These are phyloP conservation scores for Podosphaera aphanis DNA, from an alignment of 2,329 filamentous ascomycete genomes.

Conservation along the genomic window DNA sequence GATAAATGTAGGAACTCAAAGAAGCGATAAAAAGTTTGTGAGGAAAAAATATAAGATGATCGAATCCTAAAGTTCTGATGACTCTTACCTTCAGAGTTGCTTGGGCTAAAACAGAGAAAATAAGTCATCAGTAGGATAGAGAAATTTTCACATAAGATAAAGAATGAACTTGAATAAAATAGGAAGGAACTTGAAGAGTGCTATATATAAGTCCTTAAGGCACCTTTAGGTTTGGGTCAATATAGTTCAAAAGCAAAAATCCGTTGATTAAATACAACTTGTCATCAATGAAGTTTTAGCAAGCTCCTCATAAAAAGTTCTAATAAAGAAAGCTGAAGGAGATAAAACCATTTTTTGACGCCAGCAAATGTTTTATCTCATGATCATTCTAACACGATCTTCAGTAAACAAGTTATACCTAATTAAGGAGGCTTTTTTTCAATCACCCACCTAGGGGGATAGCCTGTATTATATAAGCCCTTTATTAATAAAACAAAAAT, in stretches of 20 bases:
- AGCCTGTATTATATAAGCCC: background rate
- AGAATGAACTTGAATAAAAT: background rate
- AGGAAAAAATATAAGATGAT: background rate
- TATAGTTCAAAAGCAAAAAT: background rate
- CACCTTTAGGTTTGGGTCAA: background rate
- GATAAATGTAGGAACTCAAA: background rate
- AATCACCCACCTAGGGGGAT: background rate
- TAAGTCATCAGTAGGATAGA: background rate
- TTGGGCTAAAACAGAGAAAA: background rate
- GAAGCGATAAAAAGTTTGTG: background rate
- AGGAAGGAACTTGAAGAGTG: background rate
- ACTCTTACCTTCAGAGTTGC: background rate
- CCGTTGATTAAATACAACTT: too few relatives aligned
- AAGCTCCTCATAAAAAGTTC: too few relatives aligned
- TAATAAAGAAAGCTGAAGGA: too few relatives aligned
- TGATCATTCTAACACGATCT: too few relatives aligned
- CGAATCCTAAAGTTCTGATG: background rate
- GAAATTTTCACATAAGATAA: background rate
- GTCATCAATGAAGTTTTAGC: too few relatives aligned
- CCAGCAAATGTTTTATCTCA: too few relatives aligned
- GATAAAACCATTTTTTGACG: too few relatives aligned
- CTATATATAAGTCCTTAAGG: background rate
- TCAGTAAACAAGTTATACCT: too few relatives aligned
- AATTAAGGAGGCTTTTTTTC: background rate
- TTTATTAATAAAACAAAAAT: background rate